A percentile compares a stretch with the other conserved stretches of the same genome.
phyloP scores from a whole-genome alignment of 116 monocot genomes.

The Zostera marina region DNA sequence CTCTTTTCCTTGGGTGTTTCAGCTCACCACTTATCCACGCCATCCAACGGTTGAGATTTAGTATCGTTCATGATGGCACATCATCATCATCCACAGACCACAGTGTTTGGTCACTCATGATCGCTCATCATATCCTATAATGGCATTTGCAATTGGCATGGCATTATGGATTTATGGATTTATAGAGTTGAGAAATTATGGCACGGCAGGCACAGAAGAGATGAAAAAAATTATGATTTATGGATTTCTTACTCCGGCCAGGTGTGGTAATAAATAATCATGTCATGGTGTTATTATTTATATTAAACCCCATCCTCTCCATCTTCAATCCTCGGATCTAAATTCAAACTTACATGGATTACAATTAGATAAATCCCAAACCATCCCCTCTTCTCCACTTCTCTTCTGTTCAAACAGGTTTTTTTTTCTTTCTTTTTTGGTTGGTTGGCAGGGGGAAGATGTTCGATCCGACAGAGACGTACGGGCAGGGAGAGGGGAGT shows the following conservation, averaged over 20 bases:
- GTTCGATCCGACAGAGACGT: constrained; percentile 39
- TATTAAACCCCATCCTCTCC: not conserved
- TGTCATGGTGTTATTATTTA: no score
- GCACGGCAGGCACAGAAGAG: constrained; percentile 4
- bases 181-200: not conserved
- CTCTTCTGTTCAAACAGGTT: no score
- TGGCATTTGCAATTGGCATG: not conserved
- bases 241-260: no score
- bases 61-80: not conserved
- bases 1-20: not conserved
- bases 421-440: constrained; percentile 8
- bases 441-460: constrained; percentile 34
- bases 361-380: not conserved
- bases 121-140: constrained; percentile 1
- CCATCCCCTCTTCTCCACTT: no score
- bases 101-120: not conserved
- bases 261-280: constrained; percentile 1
- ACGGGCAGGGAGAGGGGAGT: constrained; percentile 5
- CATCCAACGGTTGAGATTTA: not conserved
- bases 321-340: no score
- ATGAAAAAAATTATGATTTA: constrained; percentile 2
- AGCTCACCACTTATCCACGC: not conserved
- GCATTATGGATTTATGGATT: no score
- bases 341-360: not conserved
- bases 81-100: not conserved